These are phyloP conservation scores for Trichophyton rubrum DNA, from an alignment of 2,329 filamentous ascomycete species.

Conservation along the genomic window DNA sequence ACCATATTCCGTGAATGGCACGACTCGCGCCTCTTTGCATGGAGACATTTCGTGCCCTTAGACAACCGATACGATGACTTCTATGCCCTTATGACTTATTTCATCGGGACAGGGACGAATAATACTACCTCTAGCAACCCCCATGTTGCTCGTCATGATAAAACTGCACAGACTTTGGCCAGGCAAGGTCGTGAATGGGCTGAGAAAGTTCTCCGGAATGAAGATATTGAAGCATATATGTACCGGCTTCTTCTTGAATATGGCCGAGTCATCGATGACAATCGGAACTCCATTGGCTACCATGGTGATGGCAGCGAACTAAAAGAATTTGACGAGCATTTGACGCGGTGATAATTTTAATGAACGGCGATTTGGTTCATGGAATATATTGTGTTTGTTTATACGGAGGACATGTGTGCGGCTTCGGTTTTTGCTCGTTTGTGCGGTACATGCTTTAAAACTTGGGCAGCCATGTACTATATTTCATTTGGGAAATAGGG, in stretches of 20 bases:
- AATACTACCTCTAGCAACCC: background rate
- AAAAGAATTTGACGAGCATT: constrained; percentile 1
- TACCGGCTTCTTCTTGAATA: constrained; percentile 54
- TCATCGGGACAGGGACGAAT: constrained; percentile 52
- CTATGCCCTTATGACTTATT: constrained; percentile 63
- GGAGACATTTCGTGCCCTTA: constrained; percentile 73
- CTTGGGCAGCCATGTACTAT: background rate
- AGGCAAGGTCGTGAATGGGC: constrained; percentile 55
- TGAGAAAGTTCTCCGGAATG: constrained; percentile 51
- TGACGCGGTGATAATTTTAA: background rate
- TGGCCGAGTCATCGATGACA: constrained; percentile 35
- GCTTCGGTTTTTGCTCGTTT: background rate
- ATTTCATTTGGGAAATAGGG: background rate
- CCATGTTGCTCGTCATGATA: constrained; percentile 32
- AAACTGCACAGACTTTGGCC: constrained; percentile 52
- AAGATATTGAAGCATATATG: constrained; percentile 64
- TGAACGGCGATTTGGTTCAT: background rate
- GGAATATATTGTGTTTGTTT: background rate
- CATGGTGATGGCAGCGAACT: constrained; percentile 8
- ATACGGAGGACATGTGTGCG: background rate
- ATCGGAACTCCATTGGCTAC: constrained; percentile 15
- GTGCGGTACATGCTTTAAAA: background rate
- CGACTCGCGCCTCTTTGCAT: constrained; percentile 58
- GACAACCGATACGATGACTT: constrained; percentile 61
- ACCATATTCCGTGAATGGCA: constrained; percentile 75